Evolutionary conservation across 495 filamentous ascomycete genomes (phyloP), one percentile per base, ranked within the genome.

Genomic region (Aspergillus nidulans): DNA sequence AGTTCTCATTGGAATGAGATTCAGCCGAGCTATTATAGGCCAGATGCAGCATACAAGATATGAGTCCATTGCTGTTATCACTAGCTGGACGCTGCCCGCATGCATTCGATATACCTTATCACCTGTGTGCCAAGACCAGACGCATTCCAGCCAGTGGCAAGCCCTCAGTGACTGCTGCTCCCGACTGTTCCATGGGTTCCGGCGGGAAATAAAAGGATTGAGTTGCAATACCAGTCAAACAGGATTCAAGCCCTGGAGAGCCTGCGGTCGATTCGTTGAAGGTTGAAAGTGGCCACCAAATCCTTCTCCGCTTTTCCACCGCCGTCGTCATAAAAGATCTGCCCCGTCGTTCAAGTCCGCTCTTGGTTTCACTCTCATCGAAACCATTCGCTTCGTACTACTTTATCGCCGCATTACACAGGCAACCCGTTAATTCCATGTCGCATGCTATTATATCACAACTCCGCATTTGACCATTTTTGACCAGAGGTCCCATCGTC

Each of bases 91-190:
- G 18, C 28, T 49, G 9, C 34, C 32, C 10, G 32, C 32, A 39
- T 39, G 32, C 47, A 34, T 30, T 30, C 26, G n/a, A 36, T 25
- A 26, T 32, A 36, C 19, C 47, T 49, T 49, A 39, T 39, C 30
- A n/a, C 12, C 20, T 32, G n/a, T n/a, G n/a, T n/a, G 47, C 47
- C 47, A 49, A 49, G 47, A 49, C 30, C 19, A 16, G 47, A 18
- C 32, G 47, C 47, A 49, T 49, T 18, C 47, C 47, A 39, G 47
- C 32, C 32, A 25, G 47, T 49, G 47, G 47, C 47, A 19, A 49
- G 47, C 19, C n/a, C 30, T 38, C 15, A 15, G n/a, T 13, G 32
- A 21, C 2, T 39, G 21, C 30, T 4, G 25, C 6, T 49, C 18
- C 46, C 46, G 30, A 36, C 30, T 28, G 32, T 49, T 49, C 47